Evolutionary conservation across 2,329 filamentous ascomycete species (phyloP), one percentile per base, ranked within the genome.

Genomic region (Zopfia rhizophila): DNA sequence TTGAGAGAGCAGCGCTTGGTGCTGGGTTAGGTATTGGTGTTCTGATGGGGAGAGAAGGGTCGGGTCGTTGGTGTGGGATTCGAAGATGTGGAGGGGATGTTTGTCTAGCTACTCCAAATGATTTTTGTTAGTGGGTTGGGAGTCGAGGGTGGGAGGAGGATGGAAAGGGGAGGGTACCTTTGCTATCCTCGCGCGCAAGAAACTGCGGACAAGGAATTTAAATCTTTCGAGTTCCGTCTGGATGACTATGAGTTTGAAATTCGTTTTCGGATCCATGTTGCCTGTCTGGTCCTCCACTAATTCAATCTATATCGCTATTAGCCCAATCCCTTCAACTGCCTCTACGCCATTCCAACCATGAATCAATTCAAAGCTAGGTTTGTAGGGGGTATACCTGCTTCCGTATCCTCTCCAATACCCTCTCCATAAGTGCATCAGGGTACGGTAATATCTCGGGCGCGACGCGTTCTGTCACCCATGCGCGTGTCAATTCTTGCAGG

Each of bases 181-280:
- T 41, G 89, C 85, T 45, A 97, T 86, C n/a, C 94, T 82, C 7
- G 89, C 86, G 40, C 95, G 82, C 44, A 99, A 74, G 56, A 93
- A 88, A 55, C 89, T 88, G 50, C 94, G 82, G 13, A 97, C 83
- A 16, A 99, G 80, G 66, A 91, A 99, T 75, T 96, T 96, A 74
- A 90, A 95, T 32, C 94, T 82, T 70, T 97, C 92, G 42, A 99
- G 83, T 75, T 99, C 94, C 5, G 95, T 97, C 77, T 99, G 94
- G 42, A 97, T 86, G 52, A 99, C 88, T 36, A 97, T 96, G 65
- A 97, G 86, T 51, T 86, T 85, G 70, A 99, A 96, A 70, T 96
- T 97, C 55, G 90, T 87, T 72, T 89, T 91, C 33, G 92, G 89
- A 64, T 96, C 91, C 84, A 92, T 88, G 65, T 89, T 86, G 52